Base-by-base conservation (phyloP, 2,329 filamentous ascomycete genomes). In the Colletotrichum sp. region DNA sequence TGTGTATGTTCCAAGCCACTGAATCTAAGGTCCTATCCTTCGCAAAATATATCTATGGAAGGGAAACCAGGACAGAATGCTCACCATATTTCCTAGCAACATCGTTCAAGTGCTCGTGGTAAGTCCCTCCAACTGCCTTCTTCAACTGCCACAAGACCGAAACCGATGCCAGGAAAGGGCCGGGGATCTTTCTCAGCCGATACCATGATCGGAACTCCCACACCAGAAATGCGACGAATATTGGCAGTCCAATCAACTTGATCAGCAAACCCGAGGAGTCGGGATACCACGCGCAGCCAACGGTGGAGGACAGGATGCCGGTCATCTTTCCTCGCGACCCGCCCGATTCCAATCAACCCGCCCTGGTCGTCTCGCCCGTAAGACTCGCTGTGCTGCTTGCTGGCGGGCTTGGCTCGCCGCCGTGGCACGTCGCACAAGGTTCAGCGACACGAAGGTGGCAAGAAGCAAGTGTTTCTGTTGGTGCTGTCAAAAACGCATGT, bases 141-240 rank as follows among this genome's bases (percentile, higher is more conserved):
- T 68, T 78, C 52, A 81, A 71, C 79, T 82, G 79, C 81, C 82
- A 82, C 30, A 79, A 16, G 1, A 75, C 63, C 15, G 80, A 80
- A 48, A 80, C n/a, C 8, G 79, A 80, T n/a, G 79, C 79, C 12
- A 80, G 57, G 22, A 77, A 77, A 7, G 82, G 82, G 8, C 82
- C 82, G n/a, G 81, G 81, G 32, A 83, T 77, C 36, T 82, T 80
- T 36, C 81, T 78, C 32, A 83, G 70, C 4, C 82, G 79, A 36
- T 79, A 77, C 80, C 81, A 83, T 22, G 80, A 80, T 55, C 78
- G 75, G 27, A 80, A 77, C 52, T 63, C 76, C 74, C 68, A 71
- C 8, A 64, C 68, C 30, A 78, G 30, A 22, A 72, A 77, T 6
- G 52, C 30, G 1, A 22, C 19, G 6, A 48, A 12, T 6, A 59